Percentiles rank a stretch among this genome's conserved stretches.
Conservation (phyloP, 306 rosid species). For the Gastrolobium bilobum region DNA sequence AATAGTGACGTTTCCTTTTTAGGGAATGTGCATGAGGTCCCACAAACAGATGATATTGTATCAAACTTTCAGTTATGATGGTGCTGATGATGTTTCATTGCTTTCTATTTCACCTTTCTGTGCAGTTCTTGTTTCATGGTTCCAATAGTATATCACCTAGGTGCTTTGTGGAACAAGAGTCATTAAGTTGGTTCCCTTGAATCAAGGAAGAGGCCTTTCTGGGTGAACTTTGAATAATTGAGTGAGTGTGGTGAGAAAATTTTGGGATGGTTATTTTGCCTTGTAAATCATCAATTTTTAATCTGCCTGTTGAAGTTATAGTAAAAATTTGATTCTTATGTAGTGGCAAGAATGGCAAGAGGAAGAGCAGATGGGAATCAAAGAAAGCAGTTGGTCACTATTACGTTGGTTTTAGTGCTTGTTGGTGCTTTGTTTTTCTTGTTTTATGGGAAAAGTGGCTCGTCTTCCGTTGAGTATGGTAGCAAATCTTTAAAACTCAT, state of each 20-base stretch:
- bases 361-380: conserved; percentile 70
- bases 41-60: conserved; percentile 1
- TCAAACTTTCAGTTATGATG: conserved; percentile 28
- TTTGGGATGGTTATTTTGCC: conserved; percentile 34
- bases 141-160: conserved; percentile 31
- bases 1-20: conserved; percentile 33
- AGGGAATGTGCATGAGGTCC: conserved; percentile 29
- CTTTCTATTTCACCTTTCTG: conserved; percentile 34
- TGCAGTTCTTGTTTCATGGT: conserved; percentile 47
- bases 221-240: conserved; percentile 39
- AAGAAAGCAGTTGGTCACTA: conserved; percentile 64
- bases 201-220: conserved; percentile 19
- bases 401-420: conserved; percentile 58
- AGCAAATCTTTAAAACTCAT: conserved; percentile 66
- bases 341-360: conserved; percentile 68
- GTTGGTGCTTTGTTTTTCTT: conserved; percentile 72
- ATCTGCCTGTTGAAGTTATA: conserved; percentile 43
- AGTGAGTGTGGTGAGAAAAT: conserved; percentile 54
- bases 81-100: conserved; percentile 45
- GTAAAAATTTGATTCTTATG: conserved; percentile 47
- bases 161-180: conserved; percentile 38
- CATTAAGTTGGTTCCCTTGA: conserved; percentile 33
- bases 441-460: conserved; percentile 61
- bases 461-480: conserved; percentile 73
- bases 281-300: conserved; percentile 9